Percentiles rank a stretch among this genome's conserved stretches.
These are phyloP conservation scores for Aureobasidium sp. DNA, from an alignment of 2,329 filamentous ascomycete species.

Conservation along the genomic window DNA sequence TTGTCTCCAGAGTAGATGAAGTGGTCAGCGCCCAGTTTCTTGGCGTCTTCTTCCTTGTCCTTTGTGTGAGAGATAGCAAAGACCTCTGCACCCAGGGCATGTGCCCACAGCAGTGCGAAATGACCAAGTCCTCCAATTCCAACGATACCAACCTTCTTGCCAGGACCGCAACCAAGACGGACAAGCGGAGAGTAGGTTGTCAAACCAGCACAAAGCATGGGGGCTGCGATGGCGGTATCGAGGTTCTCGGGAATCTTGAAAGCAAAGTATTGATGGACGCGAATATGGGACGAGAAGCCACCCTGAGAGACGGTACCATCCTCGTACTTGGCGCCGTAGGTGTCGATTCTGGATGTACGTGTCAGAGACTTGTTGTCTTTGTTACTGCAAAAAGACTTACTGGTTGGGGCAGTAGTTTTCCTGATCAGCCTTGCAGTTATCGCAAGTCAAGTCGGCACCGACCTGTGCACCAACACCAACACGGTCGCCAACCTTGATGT, in stretches of 20 bases:
- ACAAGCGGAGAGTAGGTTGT: slow-evolving; percentile 62
- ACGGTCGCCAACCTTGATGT: slow-evolving; percentile 26
- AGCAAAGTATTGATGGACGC: slow-evolving; percentile 48
- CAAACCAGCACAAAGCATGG: slow-evolving; percentile 67
- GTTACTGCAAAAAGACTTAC: background rate
- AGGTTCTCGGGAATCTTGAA: slow-evolving; percentile 45
- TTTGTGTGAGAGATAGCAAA: slow-evolving; percentile 53
- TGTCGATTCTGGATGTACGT: slow-evolving; percentile 18
- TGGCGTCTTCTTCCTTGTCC: slow-evolving; percentile 49
- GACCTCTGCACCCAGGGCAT: slow-evolving; percentile 58
- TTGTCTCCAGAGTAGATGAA: slow-evolving; percentile 48
- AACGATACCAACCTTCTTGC: slow-evolving; percentile 60
- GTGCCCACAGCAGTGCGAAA: slow-evolving; percentile 59
- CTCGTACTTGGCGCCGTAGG: slow-evolving; percentile 26
- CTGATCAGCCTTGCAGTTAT: slow-evolving; percentile 39
- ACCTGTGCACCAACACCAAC: slow-evolving; percentile 42
- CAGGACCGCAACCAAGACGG: slow-evolving; percentile 56
- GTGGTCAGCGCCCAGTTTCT: slow-evolving; percentile 49
- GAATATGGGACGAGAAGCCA: slow-evolving; percentile 46
- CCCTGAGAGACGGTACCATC: slow-evolving; percentile 51
- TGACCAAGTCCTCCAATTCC: slow-evolving; percentile 63
- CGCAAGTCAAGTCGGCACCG: slow-evolving; percentile 43
- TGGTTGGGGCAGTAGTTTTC: slow-evolving; percentile 25
- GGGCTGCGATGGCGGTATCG: slow-evolving; percentile 45
- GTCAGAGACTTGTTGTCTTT: background rate